Percentiles rank a stretch among this genome's conserved stretches.
These are phyloP conservation scores for Skeletonema costatum DNA, from an alignment of 108 stramenopile genomes.

Conservation along the genomic window DNA sequence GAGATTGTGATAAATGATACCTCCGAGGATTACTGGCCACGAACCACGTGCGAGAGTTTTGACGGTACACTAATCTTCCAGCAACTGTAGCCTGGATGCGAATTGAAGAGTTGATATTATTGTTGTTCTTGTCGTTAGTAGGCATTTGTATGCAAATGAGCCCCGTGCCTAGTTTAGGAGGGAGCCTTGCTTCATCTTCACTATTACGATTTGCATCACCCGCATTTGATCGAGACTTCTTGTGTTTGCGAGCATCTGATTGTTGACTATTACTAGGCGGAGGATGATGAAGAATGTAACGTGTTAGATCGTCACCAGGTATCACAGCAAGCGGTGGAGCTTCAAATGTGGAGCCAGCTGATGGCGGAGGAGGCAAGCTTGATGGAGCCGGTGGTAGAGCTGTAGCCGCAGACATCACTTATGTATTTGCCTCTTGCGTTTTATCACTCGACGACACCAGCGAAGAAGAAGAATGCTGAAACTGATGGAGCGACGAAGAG, in stretches of 20 bases:
- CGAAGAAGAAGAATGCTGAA: neutral
- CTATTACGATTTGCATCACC: slow-evolving; percentile 3
- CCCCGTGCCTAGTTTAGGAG: slow-evolving; percentile 40
- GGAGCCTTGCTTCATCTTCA: neutral
- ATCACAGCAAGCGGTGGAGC: slow-evolving; percentile 37
- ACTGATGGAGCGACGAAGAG: too few relatives aligned
- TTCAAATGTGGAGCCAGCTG: slow-evolving; percentile 22
- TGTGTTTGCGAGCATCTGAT: slow-evolving; percentile 8
- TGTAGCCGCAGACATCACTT: neutral
- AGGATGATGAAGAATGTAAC: slow-evolving; percentile 31
- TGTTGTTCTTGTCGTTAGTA: neutral
- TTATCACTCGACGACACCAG: too few relatives aligned
- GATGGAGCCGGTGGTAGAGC: slow-evolving; percentile 10
- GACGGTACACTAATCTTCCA: slow-evolving; percentile 34
- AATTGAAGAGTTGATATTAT: slow-evolving; percentile 5
- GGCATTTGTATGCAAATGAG: slow-evolving; percentile 4
- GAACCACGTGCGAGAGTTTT: slow-evolving; percentile 38
- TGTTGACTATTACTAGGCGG: slow-evolving; percentile 9
- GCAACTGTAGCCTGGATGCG: slow-evolving; percentile 39
- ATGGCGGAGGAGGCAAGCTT: slow-evolving; percentile 1
- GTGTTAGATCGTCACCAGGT: slow-evolving; percentile 46
- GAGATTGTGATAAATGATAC: slow-evolving; percentile 36
- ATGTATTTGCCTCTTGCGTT: neutral
- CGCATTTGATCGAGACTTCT: slow-evolving; percentile 25
- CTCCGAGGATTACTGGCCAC: slow-evolving; percentile 39